Conservation (phyloP, 2,329 filamentous ascomycete species). For the Diplodia sapinea region DNA sequence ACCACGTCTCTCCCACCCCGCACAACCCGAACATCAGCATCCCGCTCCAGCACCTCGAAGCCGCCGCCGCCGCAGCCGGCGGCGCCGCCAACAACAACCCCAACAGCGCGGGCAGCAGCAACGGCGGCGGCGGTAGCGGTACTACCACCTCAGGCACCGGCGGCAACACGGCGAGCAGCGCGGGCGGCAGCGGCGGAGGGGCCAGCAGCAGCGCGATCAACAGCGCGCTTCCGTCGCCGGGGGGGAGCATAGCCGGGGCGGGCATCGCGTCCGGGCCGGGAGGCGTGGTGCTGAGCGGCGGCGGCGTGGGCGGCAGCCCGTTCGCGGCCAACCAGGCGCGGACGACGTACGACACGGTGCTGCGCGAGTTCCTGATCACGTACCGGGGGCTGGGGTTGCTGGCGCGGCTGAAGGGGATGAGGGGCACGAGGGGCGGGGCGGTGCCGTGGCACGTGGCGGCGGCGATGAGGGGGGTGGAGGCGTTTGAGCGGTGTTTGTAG, state of each 20-base stretch:
- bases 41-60: slow-evolving; percentile 32
- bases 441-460: slow-evolving; percentile 79
- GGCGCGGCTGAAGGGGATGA: slow-evolving; percentile 69
- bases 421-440: slow-evolving; percentile 61
- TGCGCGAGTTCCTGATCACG: slow-evolving; percentile 73
- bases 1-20: slow-evolving; percentile 1
- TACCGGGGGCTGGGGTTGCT: slow-evolving; percentile 73
- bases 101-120: not conserved
- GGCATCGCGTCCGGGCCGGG: slow-evolving; percentile 34
- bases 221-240: not conserved
- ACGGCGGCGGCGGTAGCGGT: not conserved
- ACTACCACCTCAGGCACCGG: slow-evolving; percentile 33
- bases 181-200: slow-evolving; percentile 32
- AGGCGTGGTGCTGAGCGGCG: not conserved
- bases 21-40: slow-evolving; percentile 27
- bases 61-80: slow-evolving; percentile 36
- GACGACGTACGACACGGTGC: slow-evolving; percentile 61
- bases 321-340: slow-evolving; percentile 29
- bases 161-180: not conserved
- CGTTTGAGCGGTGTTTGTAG: slow-evolving; percentile 51
- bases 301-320: not conserved
- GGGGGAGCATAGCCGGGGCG: slow-evolving; percentile 34
- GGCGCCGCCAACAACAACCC: not conserved
- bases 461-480: slow-evolving; percentile 71
- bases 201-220: slow-evolving; percentile 28